Evolutionary conservation across 2,329 filamentous ascomycete species (phyloP).

Genomic region (Teratosphaeria viscida): DNA sequence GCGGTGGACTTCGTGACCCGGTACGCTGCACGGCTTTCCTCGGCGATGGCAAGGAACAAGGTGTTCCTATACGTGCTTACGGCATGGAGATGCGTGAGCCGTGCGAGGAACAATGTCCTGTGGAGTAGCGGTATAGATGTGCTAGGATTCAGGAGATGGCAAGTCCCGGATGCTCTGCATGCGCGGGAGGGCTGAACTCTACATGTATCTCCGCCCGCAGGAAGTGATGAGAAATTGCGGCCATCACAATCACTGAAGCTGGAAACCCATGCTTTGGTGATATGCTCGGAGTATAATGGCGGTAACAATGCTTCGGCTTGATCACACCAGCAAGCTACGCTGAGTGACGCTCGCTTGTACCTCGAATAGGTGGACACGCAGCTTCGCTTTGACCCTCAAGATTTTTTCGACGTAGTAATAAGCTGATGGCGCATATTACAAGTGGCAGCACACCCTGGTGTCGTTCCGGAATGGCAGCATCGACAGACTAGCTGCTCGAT

Average conservation of each 20-base stretch:
- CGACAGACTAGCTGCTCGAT: not conserved
- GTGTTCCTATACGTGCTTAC: not conserved
- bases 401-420: not conserved
- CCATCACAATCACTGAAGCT: too few relatives aligned
- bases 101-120: not conserved
- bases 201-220: too few relatives aligned
- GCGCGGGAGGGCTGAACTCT: not conserved
- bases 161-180: not conserved
- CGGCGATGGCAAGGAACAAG: not conserved
- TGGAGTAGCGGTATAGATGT: not conserved
- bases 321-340: too few relatives aligned
- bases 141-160: not conserved
- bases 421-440: not conserved
- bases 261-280: too few relatives aligned
- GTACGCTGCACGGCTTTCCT: not conserved
- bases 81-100: not conserved
- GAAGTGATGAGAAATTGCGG: too few relatives aligned
- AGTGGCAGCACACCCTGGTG: not conserved
- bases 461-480: not conserved
- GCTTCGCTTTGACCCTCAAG: too few relatives aligned
- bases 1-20: not conserved
- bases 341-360: too few relatives aligned
- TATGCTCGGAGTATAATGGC: too few relatives aligned
- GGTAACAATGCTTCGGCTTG: too few relatives aligned
- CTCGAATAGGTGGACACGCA: too few relatives aligned